Percentiles rank a stretch among this genome's conserved stretches.
Evolutionary conservation across 495 filamentous ascomycete species (phyloP).

Genomic region (Penicillium ucsense): DNA sequence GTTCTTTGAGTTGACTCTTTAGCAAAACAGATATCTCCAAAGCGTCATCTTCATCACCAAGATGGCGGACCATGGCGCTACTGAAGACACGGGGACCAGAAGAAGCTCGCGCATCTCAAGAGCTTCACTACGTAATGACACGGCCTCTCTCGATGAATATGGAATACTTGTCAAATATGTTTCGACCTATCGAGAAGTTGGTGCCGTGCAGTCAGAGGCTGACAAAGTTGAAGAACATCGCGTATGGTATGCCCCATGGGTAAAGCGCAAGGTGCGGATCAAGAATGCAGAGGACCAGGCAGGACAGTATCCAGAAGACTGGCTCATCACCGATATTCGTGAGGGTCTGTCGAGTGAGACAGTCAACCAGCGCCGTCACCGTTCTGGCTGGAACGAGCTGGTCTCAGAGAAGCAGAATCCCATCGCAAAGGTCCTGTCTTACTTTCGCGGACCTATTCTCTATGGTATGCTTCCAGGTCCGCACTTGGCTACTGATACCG

Average conservation of each 20-base stretch:
- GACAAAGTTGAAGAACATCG: conserved; percentile 26
- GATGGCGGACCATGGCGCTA: conserved; percentile 12
- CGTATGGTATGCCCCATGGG: conserved; percentile 48
- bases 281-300: conserved; percentile 20
- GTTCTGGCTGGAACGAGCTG: conserved; percentile 63
- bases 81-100: conserved; percentile 10
- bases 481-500: too few species aligned
- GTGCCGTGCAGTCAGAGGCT: conserved; percentile 13
- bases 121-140: conserved; percentile 30
- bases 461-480: conserved; percentile 47
- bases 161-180: conserved; percentile 53
- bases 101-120: conserved; percentile 30
- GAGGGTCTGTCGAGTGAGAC: conserved; percentile 46
- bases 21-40: not conserved
- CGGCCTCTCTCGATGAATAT: conserved; percentile 37
- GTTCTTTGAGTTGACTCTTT: too few species aligned
- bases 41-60: not conserved
- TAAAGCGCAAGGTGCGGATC: conserved; percentile 42
- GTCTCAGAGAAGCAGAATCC: conserved; percentile 64
- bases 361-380: conserved; percentile 48
- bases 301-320: conserved; percentile 52
- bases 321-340: conserved; percentile 61
- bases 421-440: conserved; percentile 61
- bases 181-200: conserved; percentile 49
- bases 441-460: conserved; percentile 71